Evolutionary conservation across 1,139 yeast genomes (phyloP), one percentile per base, ranked within the genome.

Genomic region (Zygoascus meyerae): DNA sequence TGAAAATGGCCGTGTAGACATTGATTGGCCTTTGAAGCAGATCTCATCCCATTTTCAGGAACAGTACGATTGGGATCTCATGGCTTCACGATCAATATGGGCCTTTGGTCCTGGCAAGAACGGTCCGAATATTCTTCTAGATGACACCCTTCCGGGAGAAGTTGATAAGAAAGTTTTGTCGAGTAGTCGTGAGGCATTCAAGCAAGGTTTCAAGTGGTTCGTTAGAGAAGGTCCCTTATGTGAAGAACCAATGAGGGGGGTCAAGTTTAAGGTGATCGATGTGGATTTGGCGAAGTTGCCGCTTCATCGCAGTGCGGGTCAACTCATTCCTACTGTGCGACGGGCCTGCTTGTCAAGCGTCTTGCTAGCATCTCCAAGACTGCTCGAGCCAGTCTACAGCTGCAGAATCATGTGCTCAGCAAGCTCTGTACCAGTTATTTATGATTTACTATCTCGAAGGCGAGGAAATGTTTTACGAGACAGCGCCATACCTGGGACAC

Each of bases 211-310:
- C 65, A 75, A 77, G 57, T 86, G 96, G 95, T 82, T 85, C 8
- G 73, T 78, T 0, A 72, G 79, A 48, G 96, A 87, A 57, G 98
- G 98, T 0, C 98, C 98, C 0, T 68, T 94, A 26, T 81, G 95
- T 53, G 95, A 85, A 51, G 97, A 89, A 60, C 83, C 86, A 0
- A 73, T 94, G 2, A 70, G 86, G 48, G 77, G 81, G 48, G 79
- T 84, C 4, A 80, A 78, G 54, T 87, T 92, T 65, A 79, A 79
- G 49, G 74, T 94, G 34, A 71, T 87, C 43, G 89, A 82, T 52
- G 77, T 79, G 0, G 68, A 70, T 0, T 60, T 83, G 2, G 73
- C 83, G 7, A 69, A 71, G 0, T 75, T 75, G 16, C 65, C 70
- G 3, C 56, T 73, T 2, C 74, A 74, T 42, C 66, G 81, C 41